Conservation (phyloP, 352 stramenopile genomes). For the Pythium dissotocum region DNA sequence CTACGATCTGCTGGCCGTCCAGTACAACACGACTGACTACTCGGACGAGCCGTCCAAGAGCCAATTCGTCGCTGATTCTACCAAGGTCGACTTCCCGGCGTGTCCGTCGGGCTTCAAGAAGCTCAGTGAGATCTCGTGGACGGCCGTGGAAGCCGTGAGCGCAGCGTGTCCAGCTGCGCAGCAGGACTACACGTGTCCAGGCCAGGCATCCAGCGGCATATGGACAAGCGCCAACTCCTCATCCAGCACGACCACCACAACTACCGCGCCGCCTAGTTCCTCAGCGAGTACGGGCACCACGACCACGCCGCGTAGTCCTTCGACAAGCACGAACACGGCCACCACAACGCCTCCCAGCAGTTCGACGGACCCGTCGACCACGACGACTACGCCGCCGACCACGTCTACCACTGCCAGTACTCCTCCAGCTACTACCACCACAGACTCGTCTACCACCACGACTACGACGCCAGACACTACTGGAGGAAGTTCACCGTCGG, state of each 20-base stretch:
- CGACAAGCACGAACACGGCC: too few species aligned
- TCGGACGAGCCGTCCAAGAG: conserved; percentile 35
- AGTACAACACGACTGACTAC: conserved; percentile 50
- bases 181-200: conserved; percentile 36
- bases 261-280: background rate
- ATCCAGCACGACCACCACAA: background rate
- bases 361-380: too few species aligned
- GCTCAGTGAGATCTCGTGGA: conserved; percentile 19
- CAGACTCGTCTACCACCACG: background rate
- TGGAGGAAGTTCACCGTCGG: too few species aligned
- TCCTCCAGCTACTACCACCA: background rate
- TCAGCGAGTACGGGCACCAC: background rate
- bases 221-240: conserved; percentile 30
- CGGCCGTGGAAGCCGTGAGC: conserved; percentile 9
- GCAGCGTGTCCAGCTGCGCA: conserved; percentile 8
- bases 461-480: background rate
- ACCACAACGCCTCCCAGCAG: too few species aligned
- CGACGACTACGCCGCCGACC: background rate
- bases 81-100: conserved; percentile 13
- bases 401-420: background rate
- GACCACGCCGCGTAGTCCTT: background rate
- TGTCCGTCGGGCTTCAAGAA: conserved; percentile 16
- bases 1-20: conserved; percentile 56
- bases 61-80: conserved; percentile 30
- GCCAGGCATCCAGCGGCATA: conserved; percentile 41